phyloP scores from a whole-genome alignment of 2,329 filamentous ascomycete species.

The Zymoseptoria passerinii region DNA sequence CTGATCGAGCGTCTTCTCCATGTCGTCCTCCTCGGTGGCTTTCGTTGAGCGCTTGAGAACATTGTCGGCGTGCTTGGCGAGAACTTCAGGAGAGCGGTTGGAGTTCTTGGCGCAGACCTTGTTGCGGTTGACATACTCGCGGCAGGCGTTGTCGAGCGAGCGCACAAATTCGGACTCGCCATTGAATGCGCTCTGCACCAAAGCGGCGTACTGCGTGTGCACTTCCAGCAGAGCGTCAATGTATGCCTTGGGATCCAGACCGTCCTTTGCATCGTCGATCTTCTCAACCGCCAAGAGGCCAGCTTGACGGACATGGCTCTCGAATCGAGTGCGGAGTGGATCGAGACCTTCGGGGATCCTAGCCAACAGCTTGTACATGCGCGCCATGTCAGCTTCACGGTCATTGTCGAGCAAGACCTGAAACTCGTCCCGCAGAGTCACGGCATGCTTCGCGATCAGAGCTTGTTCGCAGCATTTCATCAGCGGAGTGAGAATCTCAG shows the following conservation, averaged over 20 bases:
- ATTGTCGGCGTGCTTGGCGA: constrained; percentile 92
- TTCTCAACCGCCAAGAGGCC: constrained; percentile 84
- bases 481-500: constrained; percentile 74
- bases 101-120: constrained; percentile 90
- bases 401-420: constrained; percentile 89
- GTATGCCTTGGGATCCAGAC: constrained; percentile 90
- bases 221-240: constrained; percentile 87
- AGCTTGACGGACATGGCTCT: constrained; percentile 84
- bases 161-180: constrained; percentile 96
- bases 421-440: constrained; percentile 87
- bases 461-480: constrained; percentile 84
- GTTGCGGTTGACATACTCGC: constrained; percentile 97
- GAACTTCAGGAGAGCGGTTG: constrained; percentile 85
- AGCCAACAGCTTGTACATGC: constrained; percentile 89
- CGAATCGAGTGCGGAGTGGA: constrained; percentile 76
- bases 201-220: constrained; percentile 81
- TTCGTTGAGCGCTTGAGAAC: constrained; percentile 88
- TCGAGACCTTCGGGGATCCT: constrained; percentile 88
- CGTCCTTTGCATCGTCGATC: constrained; percentile 78
- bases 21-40: constrained; percentile 84
- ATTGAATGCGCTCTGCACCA: constrained; percentile 87
- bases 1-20: constrained; percentile 79
- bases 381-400: constrained; percentile 85
- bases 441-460: constrained; percentile 80
- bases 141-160: constrained; percentile 91